Evolutionary conservation across 1,139 yeast genomes (phyloP).

Genomic region (Geotrichum carabidarum): DNA sequence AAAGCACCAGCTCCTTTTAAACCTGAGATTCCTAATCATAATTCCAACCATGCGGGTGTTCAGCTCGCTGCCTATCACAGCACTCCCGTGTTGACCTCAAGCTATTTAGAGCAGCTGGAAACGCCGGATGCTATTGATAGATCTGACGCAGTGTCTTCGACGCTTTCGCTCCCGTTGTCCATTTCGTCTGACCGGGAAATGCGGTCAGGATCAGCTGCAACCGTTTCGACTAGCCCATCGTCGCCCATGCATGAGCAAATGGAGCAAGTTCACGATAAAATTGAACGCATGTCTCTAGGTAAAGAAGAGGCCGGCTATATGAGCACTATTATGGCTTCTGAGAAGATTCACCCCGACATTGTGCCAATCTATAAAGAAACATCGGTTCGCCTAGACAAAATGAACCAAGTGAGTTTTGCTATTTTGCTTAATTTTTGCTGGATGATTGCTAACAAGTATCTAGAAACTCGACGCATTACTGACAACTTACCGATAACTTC

Average conservation of each 20-base stretch:
- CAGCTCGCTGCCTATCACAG: neutral
- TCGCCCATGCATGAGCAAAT: neutral
- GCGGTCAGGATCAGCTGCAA: slow-evolving; percentile 6
- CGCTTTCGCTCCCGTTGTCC: neutral
- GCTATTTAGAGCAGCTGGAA: neutral
- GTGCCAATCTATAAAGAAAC: slow-evolving; percentile 33
- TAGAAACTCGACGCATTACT: slow-evolving; percentile 11
- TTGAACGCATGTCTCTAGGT: neutral
- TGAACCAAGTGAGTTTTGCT: slow-evolving; percentile 15
- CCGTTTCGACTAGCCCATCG: slow-evolving; percentile 7
- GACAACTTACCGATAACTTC: slow-evolving; percentile 5
- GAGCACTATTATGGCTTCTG: slow-evolving; percentile 1
- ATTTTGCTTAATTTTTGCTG: neutral
- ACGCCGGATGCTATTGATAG: neutral
- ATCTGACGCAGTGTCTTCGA: neutral
- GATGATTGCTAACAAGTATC: neutral
- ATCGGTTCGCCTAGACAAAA: slow-evolving; percentile 29
- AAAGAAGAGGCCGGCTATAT: neutral
- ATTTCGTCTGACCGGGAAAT: slow-evolving; percentile 1
- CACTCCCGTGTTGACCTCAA: neutral
- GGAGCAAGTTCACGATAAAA: too few relatives aligned
- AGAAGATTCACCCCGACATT: slow-evolving; percentile 33
- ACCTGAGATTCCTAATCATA: too few relatives aligned
- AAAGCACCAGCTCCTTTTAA: too few relatives aligned
- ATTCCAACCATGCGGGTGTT: too few relatives aligned